phyloP scores from a whole-genome alignment of 2,329 filamentous ascomycete species.

The Clarireedia paspali region DNA sequence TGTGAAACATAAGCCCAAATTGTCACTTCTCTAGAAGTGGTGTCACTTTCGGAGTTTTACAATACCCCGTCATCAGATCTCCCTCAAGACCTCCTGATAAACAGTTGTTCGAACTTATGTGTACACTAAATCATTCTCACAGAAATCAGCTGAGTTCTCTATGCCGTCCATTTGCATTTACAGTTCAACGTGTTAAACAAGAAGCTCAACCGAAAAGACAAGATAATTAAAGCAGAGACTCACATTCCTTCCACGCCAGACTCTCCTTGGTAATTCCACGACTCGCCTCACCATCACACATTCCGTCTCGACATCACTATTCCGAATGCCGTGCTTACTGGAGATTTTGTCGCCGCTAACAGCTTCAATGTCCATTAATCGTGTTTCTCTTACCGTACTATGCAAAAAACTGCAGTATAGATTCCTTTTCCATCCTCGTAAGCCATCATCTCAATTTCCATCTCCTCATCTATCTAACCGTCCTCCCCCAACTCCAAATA shows the following conservation, averaged over 20 bases:
- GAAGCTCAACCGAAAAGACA: neutral
- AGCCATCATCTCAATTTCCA: neutral
- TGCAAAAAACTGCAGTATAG: neutral
- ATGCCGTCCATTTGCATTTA: neutral
- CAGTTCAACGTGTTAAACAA: neutral
- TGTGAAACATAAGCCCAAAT: no score
- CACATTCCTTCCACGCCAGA: slow-evolving; percentile 9
- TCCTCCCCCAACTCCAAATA: slow-evolving; percentile 51
- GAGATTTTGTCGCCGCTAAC: neutral
- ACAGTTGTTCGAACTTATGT: slow-evolving; percentile 1
- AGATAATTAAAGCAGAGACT: neutral
- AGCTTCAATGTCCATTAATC: neutral
- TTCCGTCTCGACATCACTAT: neutral
- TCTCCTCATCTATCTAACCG: neutral
- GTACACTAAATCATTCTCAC: neutral
- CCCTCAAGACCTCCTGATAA: slow-evolving; percentile 3
- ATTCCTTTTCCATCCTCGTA: neutral
- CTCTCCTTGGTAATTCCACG: slow-evolving; percentile 5
- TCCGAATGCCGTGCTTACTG: neutral
- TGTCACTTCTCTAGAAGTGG: no score
- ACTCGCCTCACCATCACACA: slow-evolving; percentile 5
- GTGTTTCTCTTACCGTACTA: neutral
- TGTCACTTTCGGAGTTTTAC: no score
- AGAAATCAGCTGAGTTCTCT: neutral
- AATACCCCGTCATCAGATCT: no score